Conservation (phyloP, 2,329 filamentous ascomycete species). For the Aspergillus proliferans region DNA sequence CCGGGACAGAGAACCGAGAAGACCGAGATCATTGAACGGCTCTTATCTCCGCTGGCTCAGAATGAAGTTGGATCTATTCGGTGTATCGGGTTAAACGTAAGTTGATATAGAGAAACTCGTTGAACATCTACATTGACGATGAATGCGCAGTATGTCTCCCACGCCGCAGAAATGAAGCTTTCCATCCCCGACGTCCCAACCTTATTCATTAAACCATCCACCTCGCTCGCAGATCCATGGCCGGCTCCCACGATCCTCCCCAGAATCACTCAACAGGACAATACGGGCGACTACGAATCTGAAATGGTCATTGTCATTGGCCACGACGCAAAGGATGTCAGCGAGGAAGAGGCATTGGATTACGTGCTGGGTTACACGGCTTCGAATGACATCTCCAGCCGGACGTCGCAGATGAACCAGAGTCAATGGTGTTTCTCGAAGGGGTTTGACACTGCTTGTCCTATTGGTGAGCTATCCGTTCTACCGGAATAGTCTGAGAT, state of each 20-base stretch:
- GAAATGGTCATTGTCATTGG: slow-evolving; percentile 55
- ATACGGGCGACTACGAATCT: slow-evolving; percentile 55
- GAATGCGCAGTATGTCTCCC: slow-evolving; percentile 39
- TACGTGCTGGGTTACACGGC: slow-evolving; percentile 60
- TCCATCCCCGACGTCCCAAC: slow-evolving; percentile 50
- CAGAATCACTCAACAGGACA: slow-evolving; percentile 47
- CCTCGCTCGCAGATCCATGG: slow-evolving; percentile 50
- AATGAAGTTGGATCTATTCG: slow-evolving; percentile 52
- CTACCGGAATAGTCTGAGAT: neutral
- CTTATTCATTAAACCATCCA: slow-evolving; percentile 54
- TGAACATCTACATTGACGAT: neutral
- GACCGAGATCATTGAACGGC: slow-evolving; percentile 28
- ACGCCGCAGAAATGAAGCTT: slow-evolving; percentile 49
- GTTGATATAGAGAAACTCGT: slow-evolving; percentile 2
- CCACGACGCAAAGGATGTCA: slow-evolving; percentile 48
- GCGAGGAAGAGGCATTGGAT: slow-evolving; percentile 50
- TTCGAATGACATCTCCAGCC: slow-evolving; percentile 58
- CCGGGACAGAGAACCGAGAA: slow-evolving; percentile 48
- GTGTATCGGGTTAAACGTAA: slow-evolving; percentile 54
- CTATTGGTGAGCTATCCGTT: slow-evolving; percentile 35
- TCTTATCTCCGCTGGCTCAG: slow-evolving; percentile 48
- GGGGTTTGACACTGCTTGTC: slow-evolving; percentile 53
- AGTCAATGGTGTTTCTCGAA: slow-evolving; percentile 56
- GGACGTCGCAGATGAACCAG: slow-evolving; percentile 50
- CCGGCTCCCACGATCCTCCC: slow-evolving; percentile 48